phyloP scores from a whole-genome alignment of 352 stramenopile genomes.

The Phytophthora idaei region DNA sequence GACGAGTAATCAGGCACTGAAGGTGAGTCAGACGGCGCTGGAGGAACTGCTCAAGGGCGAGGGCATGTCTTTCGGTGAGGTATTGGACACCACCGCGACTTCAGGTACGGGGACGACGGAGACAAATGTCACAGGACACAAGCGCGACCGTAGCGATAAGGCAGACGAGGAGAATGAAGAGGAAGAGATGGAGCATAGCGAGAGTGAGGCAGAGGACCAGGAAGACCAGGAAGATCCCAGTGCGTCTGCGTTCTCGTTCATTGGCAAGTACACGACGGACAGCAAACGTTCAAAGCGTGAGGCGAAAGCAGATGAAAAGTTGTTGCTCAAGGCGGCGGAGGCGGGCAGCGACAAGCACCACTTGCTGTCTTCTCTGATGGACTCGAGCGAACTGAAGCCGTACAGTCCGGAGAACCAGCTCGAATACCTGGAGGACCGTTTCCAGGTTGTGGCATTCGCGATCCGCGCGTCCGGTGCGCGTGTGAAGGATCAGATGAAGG shows the following conservation, averaged over 20 bases:
- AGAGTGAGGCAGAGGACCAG: slow-evolving; percentile 41
- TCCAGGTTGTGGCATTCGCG: slow-evolving; percentile 88
- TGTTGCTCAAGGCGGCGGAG: slow-evolving; percentile 31
- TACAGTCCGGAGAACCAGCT: slow-evolving; percentile 87
- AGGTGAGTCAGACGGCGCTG: slow-evolving; percentile 86
- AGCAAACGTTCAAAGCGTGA: slow-evolving; percentile 39
- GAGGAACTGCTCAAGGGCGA: slow-evolving; percentile 79
- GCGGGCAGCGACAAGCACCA: slow-evolving; percentile 30
- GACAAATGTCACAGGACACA: slow-evolving; percentile 17
- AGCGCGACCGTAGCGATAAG: slow-evolving; percentile 34
- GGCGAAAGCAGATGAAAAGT: slow-evolving; percentile 31
- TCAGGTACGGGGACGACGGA: slow-evolving; percentile 1
- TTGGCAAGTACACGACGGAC: slow-evolving; percentile 63
- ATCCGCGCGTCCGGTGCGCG: slow-evolving; percentile 82
- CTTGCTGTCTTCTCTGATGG: slow-evolving; percentile 49
- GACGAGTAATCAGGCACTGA: slow-evolving; percentile 83
- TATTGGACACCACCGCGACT: slow-evolving; percentile 45
- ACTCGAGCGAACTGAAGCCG: slow-evolving; percentile 70
- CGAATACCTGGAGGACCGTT: slow-evolving; percentile 89
- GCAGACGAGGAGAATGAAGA: slow-evolving; percentile 23
- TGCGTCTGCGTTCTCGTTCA: slow-evolving; percentile 70
- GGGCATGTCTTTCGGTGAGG: slow-evolving; percentile 68
- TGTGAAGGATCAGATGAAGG: slow-evolving; percentile 91
- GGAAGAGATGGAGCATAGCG: slow-evolving; percentile 28
- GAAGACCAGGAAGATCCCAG: slow-evolving; percentile 34